These are phyloP conservation scores for Malus domestica DNA, from an alignment of 306 rosid species.

Conservation along the genomic window DNA sequence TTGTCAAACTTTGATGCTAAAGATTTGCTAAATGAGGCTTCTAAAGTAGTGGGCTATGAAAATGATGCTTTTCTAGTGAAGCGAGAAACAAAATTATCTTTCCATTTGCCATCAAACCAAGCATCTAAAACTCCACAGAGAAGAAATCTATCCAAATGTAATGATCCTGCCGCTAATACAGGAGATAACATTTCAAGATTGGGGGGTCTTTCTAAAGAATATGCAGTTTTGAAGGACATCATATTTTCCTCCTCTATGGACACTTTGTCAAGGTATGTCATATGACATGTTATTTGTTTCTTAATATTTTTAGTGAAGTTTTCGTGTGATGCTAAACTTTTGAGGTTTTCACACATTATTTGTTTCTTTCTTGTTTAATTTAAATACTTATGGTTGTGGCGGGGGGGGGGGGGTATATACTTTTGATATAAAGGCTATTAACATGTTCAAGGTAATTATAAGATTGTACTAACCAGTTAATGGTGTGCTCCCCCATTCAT, in stretches of 20 bases:
- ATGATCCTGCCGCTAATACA: conserved; percentile 26
- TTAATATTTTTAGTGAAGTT: not conserved
- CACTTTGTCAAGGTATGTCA: conserved; percentile 58
- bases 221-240: conserved; percentile 54
- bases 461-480: not conserved
- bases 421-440: not conserved
- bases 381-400: not conserved
- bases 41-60: conserved; percentile 18
- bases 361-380: not conserved
- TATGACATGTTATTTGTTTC: not conserved
- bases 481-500: not conserved
- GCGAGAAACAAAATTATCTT: conserved; percentile 46
- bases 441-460: not conserved
- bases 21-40: conserved; percentile 25
- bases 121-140: conserved; percentile 31
- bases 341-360: not conserved
- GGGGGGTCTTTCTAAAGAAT: conserved; percentile 84
- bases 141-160: conserved; percentile 24
- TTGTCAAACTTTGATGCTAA: conserved; percentile 17
- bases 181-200: conserved; percentile 30
- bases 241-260: conserved; percentile 46
- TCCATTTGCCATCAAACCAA: conserved; percentile 42
- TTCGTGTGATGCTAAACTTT: not conserved
- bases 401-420: not conserved
- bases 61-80: conserved; percentile 45